These are phyloP conservation scores for Aspergillus steynii DNA, from an alignment of 495 filamentous ascomycete genomes.

Conservation along the genomic window DNA sequence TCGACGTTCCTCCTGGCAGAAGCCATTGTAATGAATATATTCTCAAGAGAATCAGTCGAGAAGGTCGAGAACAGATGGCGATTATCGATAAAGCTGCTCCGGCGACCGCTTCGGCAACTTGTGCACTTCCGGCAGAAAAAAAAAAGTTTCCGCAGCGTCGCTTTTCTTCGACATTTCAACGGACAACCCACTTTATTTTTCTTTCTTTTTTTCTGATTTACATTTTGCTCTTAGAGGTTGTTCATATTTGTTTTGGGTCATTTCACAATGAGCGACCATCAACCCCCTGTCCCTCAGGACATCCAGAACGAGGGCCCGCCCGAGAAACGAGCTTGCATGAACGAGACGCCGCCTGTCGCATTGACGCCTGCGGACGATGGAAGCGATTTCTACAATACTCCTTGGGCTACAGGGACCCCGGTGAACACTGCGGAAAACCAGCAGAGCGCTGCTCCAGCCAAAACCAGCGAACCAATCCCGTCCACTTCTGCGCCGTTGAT, in stretches of 20 bases:
- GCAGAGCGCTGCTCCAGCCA: constrained; percentile 4
- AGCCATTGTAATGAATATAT: constrained; percentile 12
- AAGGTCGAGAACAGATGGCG: not conserved
- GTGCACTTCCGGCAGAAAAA: constrained; percentile 31
- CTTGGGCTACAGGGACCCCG: constrained; percentile 30
- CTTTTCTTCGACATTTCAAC: constrained; percentile 30
- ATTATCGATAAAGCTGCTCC: constrained; percentile 37
- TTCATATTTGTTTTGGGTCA: constrained; percentile 5
- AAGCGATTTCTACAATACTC: constrained; percentile 48
- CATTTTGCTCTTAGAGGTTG: not conserved
- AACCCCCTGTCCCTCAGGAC: constrained; percentile 34
- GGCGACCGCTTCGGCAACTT: constrained; percentile 33
- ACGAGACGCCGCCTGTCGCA: constrained; percentile 38
- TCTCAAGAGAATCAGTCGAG: not conserved
- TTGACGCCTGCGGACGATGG: constrained; percentile 37
- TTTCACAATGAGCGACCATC: constrained; percentile 46
- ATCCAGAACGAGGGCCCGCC: constrained; percentile 23
- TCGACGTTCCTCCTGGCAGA: constrained; percentile 14
- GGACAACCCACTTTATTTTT: constrained; percentile 19
- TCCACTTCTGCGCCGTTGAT: constrained; percentile 29
- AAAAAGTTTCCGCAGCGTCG: constrained; percentile 15
- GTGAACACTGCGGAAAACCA: constrained; percentile 9
- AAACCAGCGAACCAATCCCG: constrained; percentile 10
- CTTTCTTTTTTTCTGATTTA: constrained; percentile 17
- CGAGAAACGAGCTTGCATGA: constrained; percentile 25